A percentile compares a stretch with the other conserved stretches of the same genome.
Evolutionary conservation across 441 rosid species (phyloP).

Genomic region (Euphorbia schlechtendalii): DNA sequence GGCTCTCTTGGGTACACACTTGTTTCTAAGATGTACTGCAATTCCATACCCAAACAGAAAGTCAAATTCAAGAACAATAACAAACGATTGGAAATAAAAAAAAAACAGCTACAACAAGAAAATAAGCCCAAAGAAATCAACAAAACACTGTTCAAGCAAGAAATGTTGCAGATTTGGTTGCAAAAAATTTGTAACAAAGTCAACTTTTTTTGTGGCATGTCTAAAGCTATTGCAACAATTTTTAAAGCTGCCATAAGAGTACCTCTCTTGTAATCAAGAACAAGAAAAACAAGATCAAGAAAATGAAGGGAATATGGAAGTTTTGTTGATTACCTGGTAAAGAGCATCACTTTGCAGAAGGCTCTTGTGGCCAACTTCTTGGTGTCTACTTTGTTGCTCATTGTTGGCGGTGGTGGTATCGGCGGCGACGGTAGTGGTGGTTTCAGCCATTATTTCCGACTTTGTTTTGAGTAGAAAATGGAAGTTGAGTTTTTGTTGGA

Average conservation of each 20-base stretch:
- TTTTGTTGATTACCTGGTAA: slow-evolving; percentile 47
- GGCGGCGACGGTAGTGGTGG: slow-evolving; percentile 16
- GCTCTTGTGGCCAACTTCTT: slow-evolving; percentile 89
- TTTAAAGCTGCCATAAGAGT: too few relatives aligned
- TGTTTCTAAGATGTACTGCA: slow-evolving; percentile 87
- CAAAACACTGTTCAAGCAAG: not conserved
- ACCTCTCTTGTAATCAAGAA: too few relatives aligned
- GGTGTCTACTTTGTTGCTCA: slow-evolving; percentile 56
- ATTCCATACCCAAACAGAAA: not conserved
- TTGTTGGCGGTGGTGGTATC: slow-evolving; percentile 26
- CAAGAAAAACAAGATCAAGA: too few relatives aligned
- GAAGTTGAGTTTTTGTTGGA: not conserved
- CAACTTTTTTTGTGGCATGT: too few relatives aligned
- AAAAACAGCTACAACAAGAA: not conserved
- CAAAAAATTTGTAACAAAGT: too few relatives aligned
- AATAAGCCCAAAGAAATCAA: not conserved
- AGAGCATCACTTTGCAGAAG: slow-evolving; percentile 84
- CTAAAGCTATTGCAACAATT: too few relatives aligned
- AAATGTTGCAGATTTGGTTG: too few relatives aligned
- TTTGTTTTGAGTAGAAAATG: not conserved
- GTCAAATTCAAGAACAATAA: not conserved
- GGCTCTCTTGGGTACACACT: slow-evolving; percentile 97
- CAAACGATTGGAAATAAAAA: not conserved
- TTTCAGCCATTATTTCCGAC: too few relatives aligned
- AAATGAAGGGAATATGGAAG: not conserved